phyloP scores from a whole-genome alignment of 169 alveolate species.

The Cryptosporidium sp. region DNA sequence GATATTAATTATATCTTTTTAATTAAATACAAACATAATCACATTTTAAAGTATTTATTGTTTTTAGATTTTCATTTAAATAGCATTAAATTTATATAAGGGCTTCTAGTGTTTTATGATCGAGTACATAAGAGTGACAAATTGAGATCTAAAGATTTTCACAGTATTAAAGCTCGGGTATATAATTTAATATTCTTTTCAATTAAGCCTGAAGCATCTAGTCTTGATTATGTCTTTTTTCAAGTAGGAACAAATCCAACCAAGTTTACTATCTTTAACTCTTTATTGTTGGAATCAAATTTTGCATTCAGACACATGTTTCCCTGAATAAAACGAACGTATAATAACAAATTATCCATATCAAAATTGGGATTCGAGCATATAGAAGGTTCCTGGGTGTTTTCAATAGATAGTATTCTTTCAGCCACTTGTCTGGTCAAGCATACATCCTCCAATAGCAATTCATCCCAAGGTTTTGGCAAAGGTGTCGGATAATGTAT shows the following conservation, averaged over 20 bases:
- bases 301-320: conserved; percentile 29
- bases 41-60: no score
- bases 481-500: conserved; percentile 36
- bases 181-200: no score
- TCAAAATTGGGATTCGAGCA: neutral
- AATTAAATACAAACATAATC: no score
- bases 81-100: neutral
- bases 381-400: neutral
- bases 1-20: no score
- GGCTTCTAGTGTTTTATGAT: neutral
- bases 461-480: conserved; percentile 47
- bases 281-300: neutral
- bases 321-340: conserved; percentile 65
- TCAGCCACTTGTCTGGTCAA: conserved; percentile 30
- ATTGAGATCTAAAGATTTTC: no score
- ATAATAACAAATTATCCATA: conserved; percentile 2
- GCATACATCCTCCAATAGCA: neutral
- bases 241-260: conserved; percentile 53
- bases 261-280: neutral
- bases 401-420: conserved; percentile 23
- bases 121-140: no score
- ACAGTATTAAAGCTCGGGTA: no score
- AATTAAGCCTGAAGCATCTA: no score
- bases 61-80: neutral
- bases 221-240: neutral